These are phyloP conservation scores for Elsinoe ampelina DNA, from an alignment of 2,329 filamentous ascomycete species.

Conservation along the genomic window DNA sequence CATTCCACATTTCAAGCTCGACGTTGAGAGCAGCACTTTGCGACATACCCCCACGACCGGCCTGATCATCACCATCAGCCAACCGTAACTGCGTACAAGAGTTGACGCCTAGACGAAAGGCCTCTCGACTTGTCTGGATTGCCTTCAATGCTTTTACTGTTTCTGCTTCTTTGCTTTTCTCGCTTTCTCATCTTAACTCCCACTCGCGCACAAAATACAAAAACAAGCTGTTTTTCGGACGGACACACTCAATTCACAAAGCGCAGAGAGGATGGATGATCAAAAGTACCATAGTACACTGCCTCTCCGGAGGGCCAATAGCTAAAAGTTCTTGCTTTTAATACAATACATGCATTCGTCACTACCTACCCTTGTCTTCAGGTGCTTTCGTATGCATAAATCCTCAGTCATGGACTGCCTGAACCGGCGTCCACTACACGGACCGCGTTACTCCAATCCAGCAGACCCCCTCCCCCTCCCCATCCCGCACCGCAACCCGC, in stretches of 20 bases:
- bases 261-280: not conserved
- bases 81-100: too few species aligned
- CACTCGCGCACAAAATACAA: not conserved
- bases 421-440: too few species aligned
- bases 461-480: not conserved
- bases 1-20: not conserved
- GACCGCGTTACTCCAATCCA: not conserved
- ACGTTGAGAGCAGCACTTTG: too few species aligned
- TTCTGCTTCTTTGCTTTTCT: not conserved
- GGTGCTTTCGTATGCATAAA: too few species aligned
- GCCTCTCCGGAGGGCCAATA: not conserved
- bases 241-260: not conserved
- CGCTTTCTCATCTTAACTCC: not conserved
- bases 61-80: too few species aligned
- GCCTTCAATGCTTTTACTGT: not conserved
- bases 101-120: not conserved
- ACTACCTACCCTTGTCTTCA: not conserved
- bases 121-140: not conserved
- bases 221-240: not conserved
- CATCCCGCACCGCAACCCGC: not conserved
- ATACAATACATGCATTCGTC: not conserved
- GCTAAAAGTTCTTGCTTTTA: not conserved
- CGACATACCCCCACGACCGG: too few species aligned
- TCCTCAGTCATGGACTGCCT: too few species aligned
- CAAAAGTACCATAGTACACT: not conserved